phyloP scores from a whole-genome alignment of 192 early-diverging fungal species.

The Geosiphon pyriformis region DNA sequence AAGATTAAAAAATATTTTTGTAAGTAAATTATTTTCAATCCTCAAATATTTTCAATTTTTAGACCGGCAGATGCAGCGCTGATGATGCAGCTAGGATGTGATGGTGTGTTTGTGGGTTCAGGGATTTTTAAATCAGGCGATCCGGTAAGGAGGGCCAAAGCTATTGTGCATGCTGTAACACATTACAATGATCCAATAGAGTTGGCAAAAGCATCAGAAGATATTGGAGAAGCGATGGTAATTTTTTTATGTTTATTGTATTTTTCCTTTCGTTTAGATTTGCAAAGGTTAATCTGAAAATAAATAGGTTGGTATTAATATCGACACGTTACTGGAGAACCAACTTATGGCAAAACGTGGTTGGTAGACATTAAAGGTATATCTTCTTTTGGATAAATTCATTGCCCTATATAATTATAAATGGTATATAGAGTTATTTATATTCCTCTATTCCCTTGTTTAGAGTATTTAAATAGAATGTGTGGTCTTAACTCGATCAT shows the following conservation, averaged over 20 bases:
- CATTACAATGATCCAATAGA: slow-evolving; percentile 88
- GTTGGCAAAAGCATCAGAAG: slow-evolving; percentile 81
- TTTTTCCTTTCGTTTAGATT: background rate
- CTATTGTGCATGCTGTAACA: slow-evolving; percentile 94
- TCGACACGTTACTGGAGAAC: slow-evolving; percentile 13
- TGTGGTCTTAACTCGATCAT: too few species aligned
- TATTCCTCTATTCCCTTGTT: too few species aligned
- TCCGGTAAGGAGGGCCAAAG: slow-evolving; percentile 90
- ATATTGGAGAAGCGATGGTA: slow-evolving; percentile 96
- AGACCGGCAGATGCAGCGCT: slow-evolving; percentile 93
- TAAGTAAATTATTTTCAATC: too few species aligned
- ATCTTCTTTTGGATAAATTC: too few species aligned
- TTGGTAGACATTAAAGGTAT: too few species aligned
- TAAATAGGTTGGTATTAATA: slow-evolving; percentile 24
- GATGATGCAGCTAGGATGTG: slow-evolving; percentile 99
- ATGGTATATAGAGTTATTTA: too few species aligned
- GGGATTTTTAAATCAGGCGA: slow-evolving; percentile 96
- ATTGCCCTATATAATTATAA: too few species aligned
- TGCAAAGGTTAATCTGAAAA: background rate
- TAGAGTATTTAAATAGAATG: too few species aligned
- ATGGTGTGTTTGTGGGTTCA: slow-evolving; percentile 97
- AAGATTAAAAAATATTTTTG: background rate
- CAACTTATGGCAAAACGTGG: slow-evolving; percentile 19
- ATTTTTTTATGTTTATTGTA: slow-evolving; percentile 52
- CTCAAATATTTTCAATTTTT: too few species aligned